Evolutionary conservation across 306 rosid species (phyloP).

Genomic region (Lathyrus tuberosus): DNA sequence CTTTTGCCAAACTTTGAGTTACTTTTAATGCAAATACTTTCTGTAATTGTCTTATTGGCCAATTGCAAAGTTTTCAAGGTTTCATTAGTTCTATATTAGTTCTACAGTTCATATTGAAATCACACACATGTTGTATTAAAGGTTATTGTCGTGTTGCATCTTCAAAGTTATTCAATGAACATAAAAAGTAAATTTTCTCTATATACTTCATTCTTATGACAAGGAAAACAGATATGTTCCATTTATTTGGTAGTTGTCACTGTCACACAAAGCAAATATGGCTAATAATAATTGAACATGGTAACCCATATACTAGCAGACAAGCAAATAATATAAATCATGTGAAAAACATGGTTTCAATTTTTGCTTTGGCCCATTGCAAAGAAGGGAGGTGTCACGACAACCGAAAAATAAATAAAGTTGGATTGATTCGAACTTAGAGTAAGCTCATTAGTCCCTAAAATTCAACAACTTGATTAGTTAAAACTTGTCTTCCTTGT

Average conservation of each 20-base stretch:
- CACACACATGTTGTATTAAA: neutral
- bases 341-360: neutral
- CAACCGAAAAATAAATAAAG: neutral
- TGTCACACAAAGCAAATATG: neutral
- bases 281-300: too few relatives aligned
- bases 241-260: neutral
- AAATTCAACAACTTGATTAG: neutral
- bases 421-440: neutral
- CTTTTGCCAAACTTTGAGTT: slow-evolving; percentile 5
- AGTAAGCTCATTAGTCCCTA: neutral
- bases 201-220: too few relatives aligned
- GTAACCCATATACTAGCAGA: too few relatives aligned
- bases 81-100: neutral
- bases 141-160: neutral
- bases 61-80: neutral
- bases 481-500: neutral
- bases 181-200: too few relatives aligned
- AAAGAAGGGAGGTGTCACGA: too few relatives aligned
- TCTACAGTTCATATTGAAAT: neutral
- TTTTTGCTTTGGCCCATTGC: neutral
- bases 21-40: slow-evolving; percentile 15
- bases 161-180: neutral
- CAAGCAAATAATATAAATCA: too few relatives aligned
- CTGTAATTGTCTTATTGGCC: neutral
- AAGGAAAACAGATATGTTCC: neutral